A percentile compares a stretch with the other conserved stretches of the same genome.
phyloP scores from a whole-genome alignment of 768 basidiomycete species.

The Filobasidium floriforme region DNA sequence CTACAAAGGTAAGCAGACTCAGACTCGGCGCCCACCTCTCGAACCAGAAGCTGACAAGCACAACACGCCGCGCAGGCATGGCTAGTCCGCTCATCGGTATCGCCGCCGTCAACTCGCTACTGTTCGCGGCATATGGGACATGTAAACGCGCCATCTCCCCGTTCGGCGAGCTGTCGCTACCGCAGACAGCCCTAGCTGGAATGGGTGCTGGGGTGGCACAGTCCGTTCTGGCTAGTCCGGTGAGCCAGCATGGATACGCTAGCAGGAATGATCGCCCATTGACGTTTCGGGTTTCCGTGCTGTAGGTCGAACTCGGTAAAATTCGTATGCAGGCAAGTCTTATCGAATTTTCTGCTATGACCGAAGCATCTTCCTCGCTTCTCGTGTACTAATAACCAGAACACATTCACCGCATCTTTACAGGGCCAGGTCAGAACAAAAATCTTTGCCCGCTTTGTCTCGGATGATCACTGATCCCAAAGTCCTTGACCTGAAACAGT shows the following conservation, averaged over 20 bases:
- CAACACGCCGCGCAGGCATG: slow-evolving; percentile 57
- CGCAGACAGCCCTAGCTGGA: slow-evolving; percentile 74
- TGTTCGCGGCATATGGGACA: slow-evolving; percentile 83
- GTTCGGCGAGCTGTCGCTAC: slow-evolving; percentile 64
- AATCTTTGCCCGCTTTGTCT: too few species aligned
- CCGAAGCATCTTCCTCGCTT: too few species aligned
- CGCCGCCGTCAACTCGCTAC: slow-evolving; percentile 88
- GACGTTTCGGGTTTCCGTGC: neutral
- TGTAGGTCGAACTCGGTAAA: slow-evolving; percentile 78
- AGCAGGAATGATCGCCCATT: neutral
- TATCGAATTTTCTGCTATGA: slow-evolving; percentile 14
- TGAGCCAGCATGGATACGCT: slow-evolving; percentile 36
- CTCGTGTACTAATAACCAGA: too few species aligned
- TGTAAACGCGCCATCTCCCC: slow-evolving; percentile 79
- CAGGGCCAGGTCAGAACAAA: neutral
- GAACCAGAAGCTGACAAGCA: neutral
- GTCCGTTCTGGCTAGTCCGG: slow-evolving; percentile 83
- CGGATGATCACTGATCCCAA: too few species aligned
- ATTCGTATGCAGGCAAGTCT: slow-evolving; percentile 82
- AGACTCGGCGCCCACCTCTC: neutral
- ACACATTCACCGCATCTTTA: neutral
- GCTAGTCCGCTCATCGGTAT: slow-evolving; percentile 82
- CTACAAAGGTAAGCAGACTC: slow-evolving; percentile 67
- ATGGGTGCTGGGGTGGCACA: slow-evolving; percentile 88
- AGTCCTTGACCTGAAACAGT: slow-evolving; percentile 49